Conservation (phyloP, 306 rosid species). For the Prunus mongolica region DNA sequence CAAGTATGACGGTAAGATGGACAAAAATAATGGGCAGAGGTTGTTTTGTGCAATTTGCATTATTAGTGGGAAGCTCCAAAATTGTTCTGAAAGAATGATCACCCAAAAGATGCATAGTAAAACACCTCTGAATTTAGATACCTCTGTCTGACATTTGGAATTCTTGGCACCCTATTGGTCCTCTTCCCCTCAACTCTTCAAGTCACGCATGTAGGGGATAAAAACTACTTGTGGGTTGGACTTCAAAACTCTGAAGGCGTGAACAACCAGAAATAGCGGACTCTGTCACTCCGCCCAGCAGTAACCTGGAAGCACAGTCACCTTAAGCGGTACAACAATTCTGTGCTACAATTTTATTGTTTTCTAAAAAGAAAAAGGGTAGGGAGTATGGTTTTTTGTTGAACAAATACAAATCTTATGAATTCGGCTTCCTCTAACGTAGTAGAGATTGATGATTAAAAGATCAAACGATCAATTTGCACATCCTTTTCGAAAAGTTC, state of each 20-base stretch:
- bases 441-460: too few relatives aligned
- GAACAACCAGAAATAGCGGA: slow-evolving; percentile 9
- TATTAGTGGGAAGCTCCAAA: neutral
- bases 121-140: neutral
- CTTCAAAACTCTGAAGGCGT: neutral
- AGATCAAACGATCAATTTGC: too few relatives aligned
- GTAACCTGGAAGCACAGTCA: neutral
- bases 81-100: neutral
- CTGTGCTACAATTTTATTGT: neutral
- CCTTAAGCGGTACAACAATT: neutral
- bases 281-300: neutral
- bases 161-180: neutral
- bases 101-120: neutral
- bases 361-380: neutral
- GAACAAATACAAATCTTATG: too few relatives aligned
- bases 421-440: too few relatives aligned
- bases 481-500: too few relatives aligned
- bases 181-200: too few relatives aligned
- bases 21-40: neutral
- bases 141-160: neutral
- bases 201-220: neutral
- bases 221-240: neutral
- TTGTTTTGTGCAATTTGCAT: neutral
- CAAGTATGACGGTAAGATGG: neutral
- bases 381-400: too few relatives aligned